phyloP scores from a whole-genome alignment of 805 yeast species.

The Ascoidea rubescens region DNA sequence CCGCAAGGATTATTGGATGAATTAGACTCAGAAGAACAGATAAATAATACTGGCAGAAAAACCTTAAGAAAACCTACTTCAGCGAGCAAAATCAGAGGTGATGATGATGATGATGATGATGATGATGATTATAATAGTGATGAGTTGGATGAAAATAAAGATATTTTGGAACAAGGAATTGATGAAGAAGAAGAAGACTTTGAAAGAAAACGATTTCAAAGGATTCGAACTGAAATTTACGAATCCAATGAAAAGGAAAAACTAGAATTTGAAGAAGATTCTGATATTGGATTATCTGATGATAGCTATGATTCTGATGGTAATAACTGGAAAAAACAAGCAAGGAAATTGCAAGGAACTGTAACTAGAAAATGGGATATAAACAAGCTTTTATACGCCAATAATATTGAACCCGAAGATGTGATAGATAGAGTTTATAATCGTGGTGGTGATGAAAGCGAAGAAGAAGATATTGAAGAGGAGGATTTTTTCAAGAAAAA shows the following conservation, averaged over 20 bases:
- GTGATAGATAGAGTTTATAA: slow-evolving; percentile 25
- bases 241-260: slow-evolving; percentile 22
- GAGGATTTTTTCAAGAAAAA: slow-evolving; percentile 9
- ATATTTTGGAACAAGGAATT: slow-evolving; percentile 23
- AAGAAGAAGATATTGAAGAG: slow-evolving; percentile 4
- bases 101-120: slow-evolving; percentile 10
- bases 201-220: slow-evolving; percentile 27
- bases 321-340: slow-evolving; percentile 24
- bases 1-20: slow-evolving; percentile 16
- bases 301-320: slow-evolving; percentile 20
- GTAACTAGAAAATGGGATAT: slow-evolving; percentile 58
- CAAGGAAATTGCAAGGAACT: slow-evolving; percentile 45
- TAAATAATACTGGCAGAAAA: not conserved
- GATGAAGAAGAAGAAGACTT: slow-evolving; percentile 26
- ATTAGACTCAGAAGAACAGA: not conserved
- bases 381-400: slow-evolving; percentile 66
- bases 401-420: slow-evolving; percentile 61
- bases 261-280: slow-evolving; percentile 31
- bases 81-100: slow-evolving; percentile 27
- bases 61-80: slow-evolving; percentile 47
- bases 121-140: slow-evolving; percentile 33
- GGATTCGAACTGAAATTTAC: slow-evolving; percentile 30
- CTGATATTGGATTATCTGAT: slow-evolving; percentile 14
- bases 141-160: slow-evolving; percentile 23
- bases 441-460: slow-evolving; percentile 7